Evolutionary conservation across 2,329 filamentous ascomycete species (phyloP), one percentile per base, ranked within the genome.

Genomic region (Sporothrix pseudoabietina): DNA sequence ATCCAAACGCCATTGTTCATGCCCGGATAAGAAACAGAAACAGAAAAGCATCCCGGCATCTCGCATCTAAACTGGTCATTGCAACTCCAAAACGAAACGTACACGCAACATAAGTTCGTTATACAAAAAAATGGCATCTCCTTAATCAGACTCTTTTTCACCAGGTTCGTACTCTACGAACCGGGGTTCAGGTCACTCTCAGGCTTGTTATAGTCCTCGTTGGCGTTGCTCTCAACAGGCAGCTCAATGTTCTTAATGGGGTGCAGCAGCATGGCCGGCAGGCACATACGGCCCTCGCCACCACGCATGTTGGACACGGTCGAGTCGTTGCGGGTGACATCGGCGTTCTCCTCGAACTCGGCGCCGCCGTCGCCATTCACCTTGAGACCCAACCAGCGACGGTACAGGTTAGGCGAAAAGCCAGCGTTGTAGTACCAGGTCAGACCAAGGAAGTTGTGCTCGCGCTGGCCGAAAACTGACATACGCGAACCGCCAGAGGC

Each of bases 351-450:
- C 82, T 96, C 94, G 77, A 92, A 90, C 81, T 92, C 87, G 78
- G 94, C 92, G 32, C 93, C 93, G 12, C 92, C 91, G 72, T 93
- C 91, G 76, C 93, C 92, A 79, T 93, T 90, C 49, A 95, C 91
- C 76, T 88, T 89, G 78, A 95, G 89, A 1, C 94, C 94, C 49
- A 97, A 83, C 95, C 95, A 98, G 75, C 94, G 87, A 69, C 89
- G 87, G 85, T 96, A 98, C 78, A 98, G 79, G 76, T 93, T 93
- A 2, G 90, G 88, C 7, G 92, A 90, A 79, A 97, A 97, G 0
- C 90, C 89, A 0, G 92, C 91, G 77, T 94, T 93, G 82, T 97
- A 98, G 82, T 96, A 98, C 94, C 94, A 98, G 26, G 91, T 94
- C 78, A 94, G 89, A 0, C 94, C 94, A 71, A 87, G 86, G 79